phyloP scores from a whole-genome alignment of 306 rosid genomes.

The Medicago ruthenica region DNA sequence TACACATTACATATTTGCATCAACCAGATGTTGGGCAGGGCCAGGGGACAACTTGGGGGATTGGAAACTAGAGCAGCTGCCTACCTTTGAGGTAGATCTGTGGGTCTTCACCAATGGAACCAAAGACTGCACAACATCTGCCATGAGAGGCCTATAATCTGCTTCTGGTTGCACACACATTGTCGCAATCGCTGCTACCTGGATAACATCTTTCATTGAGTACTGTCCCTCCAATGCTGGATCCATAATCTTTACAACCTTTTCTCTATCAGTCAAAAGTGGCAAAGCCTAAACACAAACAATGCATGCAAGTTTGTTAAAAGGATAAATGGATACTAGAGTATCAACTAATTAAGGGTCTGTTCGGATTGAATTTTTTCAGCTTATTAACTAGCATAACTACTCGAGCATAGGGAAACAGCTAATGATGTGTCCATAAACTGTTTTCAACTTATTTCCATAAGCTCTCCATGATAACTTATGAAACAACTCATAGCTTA shows the following conservation, averaged over 20 bases:
- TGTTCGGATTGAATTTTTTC: background rate
- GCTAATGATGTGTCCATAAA: background rate
- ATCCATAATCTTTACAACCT: conserved; percentile 87
- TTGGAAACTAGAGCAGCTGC: conserved; percentile 62
- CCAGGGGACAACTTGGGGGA: conserved; percentile 61
- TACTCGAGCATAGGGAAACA: background rate
- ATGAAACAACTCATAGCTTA: background rate
- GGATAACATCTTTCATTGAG: conserved; percentile 91
- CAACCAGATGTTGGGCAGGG: conserved; percentile 46
- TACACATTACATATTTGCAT: conserved; percentile 49
- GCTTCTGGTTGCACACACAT: conserved; percentile 98
- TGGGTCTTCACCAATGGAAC: conserved; percentile 80
- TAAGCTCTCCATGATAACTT: background rate
- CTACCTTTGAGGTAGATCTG: conserved; percentile 63
- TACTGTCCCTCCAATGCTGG: conserved; percentile 87
- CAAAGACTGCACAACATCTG: conserved; percentile 93
- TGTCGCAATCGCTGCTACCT: conserved; percentile 95
- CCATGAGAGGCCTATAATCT: conserved; percentile 96
- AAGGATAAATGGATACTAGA: background rate
- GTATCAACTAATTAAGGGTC: too few relatives aligned
- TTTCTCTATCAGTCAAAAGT: conserved; percentile 82
- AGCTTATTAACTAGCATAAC: background rate
- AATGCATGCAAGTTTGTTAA: conserved; percentile 20
- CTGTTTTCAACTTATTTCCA: background rate
- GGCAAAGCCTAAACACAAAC: conserved; percentile 77